phyloP scores from a whole-genome alignment of 2,329 filamentous ascomycete genomes.

The Fusarium marasasianum region DNA sequence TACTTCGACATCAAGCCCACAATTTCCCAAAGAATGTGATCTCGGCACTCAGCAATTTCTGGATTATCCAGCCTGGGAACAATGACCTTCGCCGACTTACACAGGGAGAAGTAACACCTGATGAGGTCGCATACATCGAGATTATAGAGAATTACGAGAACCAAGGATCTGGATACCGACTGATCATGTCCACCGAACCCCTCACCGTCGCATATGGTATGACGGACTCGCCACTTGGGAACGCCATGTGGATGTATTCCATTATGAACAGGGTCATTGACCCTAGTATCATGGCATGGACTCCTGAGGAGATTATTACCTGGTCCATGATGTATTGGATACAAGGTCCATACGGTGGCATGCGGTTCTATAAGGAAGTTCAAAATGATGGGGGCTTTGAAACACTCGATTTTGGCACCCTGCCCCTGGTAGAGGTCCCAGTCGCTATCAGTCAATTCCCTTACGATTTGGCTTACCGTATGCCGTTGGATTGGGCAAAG shows the following conservation, averaged over 20 bases:
- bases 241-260: not conserved
- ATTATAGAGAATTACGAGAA: not conserved
- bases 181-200: not conserved
- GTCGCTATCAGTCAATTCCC: not conserved
- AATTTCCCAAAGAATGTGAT: not conserved
- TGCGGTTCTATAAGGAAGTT: not conserved
- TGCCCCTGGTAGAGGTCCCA: not conserved
- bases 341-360: not conserved
- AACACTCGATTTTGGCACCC: not conserved
- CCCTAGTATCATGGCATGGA: not conserved
- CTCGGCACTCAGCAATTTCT: not conserved
- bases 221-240: not conserved
- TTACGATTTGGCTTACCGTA: not conserved
- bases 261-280: not conserved
- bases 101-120: not conserved
- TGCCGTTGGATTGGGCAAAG: not conserved
- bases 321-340: slow-evolving; percentile 1
- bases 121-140: not conserved
- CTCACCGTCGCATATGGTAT: not conserved
- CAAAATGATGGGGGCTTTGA: not conserved
- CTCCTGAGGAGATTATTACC: not conserved
- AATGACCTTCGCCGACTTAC: not conserved
- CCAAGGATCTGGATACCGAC: not conserved
- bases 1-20: not conserved
- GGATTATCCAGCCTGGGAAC: not conserved